Conservation (phyloP, 768 basidiomycete genomes). For the Botryobasidium botryosum region DNA sequence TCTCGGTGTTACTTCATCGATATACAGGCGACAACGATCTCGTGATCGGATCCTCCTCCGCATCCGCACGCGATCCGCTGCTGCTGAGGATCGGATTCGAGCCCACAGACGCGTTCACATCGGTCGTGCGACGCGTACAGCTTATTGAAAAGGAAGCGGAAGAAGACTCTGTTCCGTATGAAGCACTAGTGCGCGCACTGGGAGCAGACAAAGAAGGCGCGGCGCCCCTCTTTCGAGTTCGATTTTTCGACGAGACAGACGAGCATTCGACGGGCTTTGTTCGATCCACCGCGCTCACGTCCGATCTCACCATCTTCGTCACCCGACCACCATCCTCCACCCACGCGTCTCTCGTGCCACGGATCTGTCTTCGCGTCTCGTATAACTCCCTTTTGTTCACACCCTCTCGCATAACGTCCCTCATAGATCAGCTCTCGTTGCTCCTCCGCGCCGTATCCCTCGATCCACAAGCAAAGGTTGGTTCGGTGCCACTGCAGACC, state of each 20-base stretch:
- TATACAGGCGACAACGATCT: conserved; percentile 94
- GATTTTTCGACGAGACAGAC: conserved; percentile 92
- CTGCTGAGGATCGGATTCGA: conserved; percentile 72
- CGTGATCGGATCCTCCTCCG: conserved; percentile 76
- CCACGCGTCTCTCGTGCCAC: conserved; percentile 53
- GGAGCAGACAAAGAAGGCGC: conserved; percentile 46
- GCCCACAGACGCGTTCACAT: conserved; percentile 76
- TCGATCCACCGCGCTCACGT: conserved; percentile 60
- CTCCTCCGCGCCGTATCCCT: conserved; percentile 54
- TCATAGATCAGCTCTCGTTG: conserved; percentile 72
- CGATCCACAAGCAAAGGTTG: conserved; percentile 52
- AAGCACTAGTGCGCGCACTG: conserved; percentile 51
- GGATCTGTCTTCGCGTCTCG: conserved; percentile 61
- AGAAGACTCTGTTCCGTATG: conserved; percentile 64
- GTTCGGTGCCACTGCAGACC: conserved; percentile 67
- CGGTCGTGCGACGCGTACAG: conserved; percentile 72
- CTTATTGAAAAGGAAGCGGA: conserved; percentile 72
- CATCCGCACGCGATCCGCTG: conserved; percentile 56
- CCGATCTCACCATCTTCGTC: conserved; percentile 88
- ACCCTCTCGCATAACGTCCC: conserved; percentile 48
- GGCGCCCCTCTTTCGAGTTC: conserved; percentile 70
- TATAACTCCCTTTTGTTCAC: conserved; percentile 96
- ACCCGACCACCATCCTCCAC: conserved; percentile 51
- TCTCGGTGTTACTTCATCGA: conserved; percentile 76
- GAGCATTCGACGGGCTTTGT: conserved; percentile 56